Conservation (phyloP, 2,329 filamentous ascomycete genomes). For the Botrytis medusae region DNA sequence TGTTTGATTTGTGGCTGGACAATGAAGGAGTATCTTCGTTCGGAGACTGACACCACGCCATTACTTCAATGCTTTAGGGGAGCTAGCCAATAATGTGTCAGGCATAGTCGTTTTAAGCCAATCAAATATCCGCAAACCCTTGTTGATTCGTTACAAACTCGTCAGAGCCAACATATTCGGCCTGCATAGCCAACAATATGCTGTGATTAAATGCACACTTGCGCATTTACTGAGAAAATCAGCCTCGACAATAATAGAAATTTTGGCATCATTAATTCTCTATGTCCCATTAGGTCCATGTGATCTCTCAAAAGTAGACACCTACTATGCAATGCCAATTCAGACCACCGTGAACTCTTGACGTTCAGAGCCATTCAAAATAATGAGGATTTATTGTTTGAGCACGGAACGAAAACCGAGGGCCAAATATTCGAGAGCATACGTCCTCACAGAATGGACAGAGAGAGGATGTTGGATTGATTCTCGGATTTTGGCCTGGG, state of each 20-base stretch:
- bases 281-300: not conserved
- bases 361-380: not conserved
- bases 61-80: not conserved
- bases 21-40: not conserved
- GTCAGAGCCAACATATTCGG: slow-evolving; percentile 4
- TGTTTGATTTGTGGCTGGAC: slow-evolving; percentile 1
- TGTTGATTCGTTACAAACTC: not conserved
- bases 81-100: not conserved
- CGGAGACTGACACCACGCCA: not conserved
- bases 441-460: not conserved
- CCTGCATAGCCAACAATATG: not conserved
- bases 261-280: not conserved
- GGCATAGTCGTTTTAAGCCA: not conserved
- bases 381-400: not conserved
- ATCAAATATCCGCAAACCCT: not conserved
- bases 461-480: not conserved
- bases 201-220: slow-evolving; percentile 11
- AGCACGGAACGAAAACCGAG: not conserved
- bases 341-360: not conserved
- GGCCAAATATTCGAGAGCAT: not conserved
- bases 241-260: slow-evolving; percentile 1
- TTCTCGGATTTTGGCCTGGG: not conserved
- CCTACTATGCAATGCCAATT: not conserved
- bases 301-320: not conserved
- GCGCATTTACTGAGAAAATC: not conserved